A percentile compares a stretch with the other conserved stretches of the same genome.
phyloP scores from a whole-genome alignment of 139 green algal genomes.

The Chlamydomonas sp. region DNA sequence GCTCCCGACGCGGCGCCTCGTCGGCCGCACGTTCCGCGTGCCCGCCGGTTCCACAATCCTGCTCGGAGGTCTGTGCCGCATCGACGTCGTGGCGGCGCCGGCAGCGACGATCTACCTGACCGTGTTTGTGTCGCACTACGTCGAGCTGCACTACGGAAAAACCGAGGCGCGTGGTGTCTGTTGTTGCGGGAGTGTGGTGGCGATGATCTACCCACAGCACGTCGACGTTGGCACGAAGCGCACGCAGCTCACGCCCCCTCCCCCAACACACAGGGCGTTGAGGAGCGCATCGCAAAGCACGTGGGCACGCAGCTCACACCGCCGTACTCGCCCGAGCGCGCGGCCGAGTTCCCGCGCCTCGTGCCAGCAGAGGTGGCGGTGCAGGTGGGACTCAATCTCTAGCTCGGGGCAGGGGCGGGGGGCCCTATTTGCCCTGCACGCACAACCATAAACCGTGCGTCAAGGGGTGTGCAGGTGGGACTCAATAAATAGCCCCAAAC shows the following conservation, averaged over 20 bases:
- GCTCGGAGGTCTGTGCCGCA: slow-evolving; percentile 77
- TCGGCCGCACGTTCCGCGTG: slow-evolving; percentile 75
- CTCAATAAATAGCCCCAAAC: too few species aligned
- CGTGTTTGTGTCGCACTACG: slow-evolving; percentile 53
- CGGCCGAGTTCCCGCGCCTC: slow-evolving; percentile 30
- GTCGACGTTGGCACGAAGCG: background rate
- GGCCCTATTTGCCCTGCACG: background rate
- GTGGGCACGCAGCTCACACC: slow-evolving; percentile 56
- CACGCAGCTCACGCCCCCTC: background rate
- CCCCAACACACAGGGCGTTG: slow-evolving; percentile 63
- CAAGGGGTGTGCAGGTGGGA: too few species aligned
- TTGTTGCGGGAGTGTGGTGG: background rate
- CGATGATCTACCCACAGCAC: background rate
- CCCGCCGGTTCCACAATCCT: slow-evolving; percentile 60
- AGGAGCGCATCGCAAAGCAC: slow-evolving; percentile 55
- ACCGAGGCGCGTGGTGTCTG: too few species aligned
- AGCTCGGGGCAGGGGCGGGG: background rate
- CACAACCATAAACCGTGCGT: background rate
- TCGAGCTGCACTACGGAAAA: background rate
- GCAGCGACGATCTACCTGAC: slow-evolving; percentile 88
- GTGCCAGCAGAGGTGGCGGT: slow-evolving; percentile 43
- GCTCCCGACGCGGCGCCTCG: slow-evolving; percentile 45
- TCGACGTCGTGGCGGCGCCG: slow-evolving; percentile 73
- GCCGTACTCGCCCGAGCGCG: slow-evolving; percentile 38
- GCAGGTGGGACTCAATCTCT: slow-evolving; percentile 35